Conservation (phyloP, 176 grass and related monocot species). For the Aegilops umbellulata region DNA sequence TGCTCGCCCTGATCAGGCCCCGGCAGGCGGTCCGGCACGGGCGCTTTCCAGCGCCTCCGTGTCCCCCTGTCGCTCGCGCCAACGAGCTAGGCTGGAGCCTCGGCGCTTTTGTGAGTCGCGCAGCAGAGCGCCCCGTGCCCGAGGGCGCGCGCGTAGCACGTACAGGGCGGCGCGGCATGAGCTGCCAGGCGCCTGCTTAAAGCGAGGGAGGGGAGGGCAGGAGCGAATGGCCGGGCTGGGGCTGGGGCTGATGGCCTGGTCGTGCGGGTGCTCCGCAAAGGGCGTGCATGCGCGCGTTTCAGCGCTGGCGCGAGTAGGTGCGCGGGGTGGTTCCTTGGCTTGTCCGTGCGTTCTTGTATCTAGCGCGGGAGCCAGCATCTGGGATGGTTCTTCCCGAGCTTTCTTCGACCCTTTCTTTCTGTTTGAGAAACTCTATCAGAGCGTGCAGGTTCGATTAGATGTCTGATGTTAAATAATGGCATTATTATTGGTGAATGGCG, state of each 20-base stretch:
- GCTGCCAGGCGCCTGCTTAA: not conserved
- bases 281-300: not conserved
- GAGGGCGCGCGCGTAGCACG: too few relatives aligned
- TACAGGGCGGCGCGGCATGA: not conserved
- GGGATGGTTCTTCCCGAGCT: not conserved
- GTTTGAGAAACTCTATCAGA: not conserved
- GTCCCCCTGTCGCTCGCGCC: constrained; percentile 17
- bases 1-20: constrained; percentile 19
- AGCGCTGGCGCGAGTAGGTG: constrained; percentile 1
- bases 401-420: too few relatives aligned
- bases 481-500: too few relatives aligned
- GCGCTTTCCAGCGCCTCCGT: constrained; percentile 30
- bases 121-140: not conserved
- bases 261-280: not conserved
- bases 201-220: too few relatives aligned
- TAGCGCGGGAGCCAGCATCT: not conserved
- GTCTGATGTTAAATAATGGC: not conserved
- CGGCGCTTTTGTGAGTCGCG: not conserved
- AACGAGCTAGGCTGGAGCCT: not conserved
- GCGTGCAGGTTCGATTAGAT: not conserved
- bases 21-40: constrained; percentile 14
- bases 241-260: not conserved
- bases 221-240: not conserved
- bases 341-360: not conserved
- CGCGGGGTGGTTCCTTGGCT: not conserved